A percentile compares a stretch with the other conserved stretches of the same genome.
Evolutionary conservation across 2,329 filamentous ascomycete species (phyloP).

Genomic region (Xylaria polymorpha): DNA sequence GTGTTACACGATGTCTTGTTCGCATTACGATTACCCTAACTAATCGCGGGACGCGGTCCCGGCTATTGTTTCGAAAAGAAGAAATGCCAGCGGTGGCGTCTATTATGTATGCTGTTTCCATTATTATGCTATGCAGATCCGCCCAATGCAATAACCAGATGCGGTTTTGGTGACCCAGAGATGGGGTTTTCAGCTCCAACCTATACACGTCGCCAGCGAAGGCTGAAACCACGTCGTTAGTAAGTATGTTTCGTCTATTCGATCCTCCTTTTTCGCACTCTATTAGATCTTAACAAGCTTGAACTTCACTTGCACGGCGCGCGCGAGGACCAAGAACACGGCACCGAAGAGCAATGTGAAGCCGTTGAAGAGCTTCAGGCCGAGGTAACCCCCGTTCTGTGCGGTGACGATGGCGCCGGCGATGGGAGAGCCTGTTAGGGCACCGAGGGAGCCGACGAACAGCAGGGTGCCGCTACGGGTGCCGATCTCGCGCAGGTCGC

Average conservation of each 20-base stretch:
- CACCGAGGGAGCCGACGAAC: constrained; percentile 70
- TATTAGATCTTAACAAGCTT: constrained; percentile 28
- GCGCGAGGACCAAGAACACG: constrained; percentile 18
- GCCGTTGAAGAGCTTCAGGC: constrained; percentile 74
- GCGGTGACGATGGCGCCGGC: constrained; percentile 61
- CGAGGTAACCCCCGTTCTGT: constrained; percentile 65
- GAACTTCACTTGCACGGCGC: constrained; percentile 31
- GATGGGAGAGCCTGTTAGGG: constrained; percentile 75
- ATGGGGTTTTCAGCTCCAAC: background rate
- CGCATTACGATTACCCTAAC: background rate
- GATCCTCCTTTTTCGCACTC: background rate
- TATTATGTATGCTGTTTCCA: constrained; percentile 14
- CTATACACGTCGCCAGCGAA: background rate
- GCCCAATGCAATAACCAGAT: constrained; percentile 15
- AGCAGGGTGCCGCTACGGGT: constrained; percentile 74
- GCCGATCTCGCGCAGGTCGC: constrained; percentile 75
- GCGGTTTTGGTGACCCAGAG: background rate
- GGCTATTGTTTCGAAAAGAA: background rate
- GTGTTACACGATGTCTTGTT: background rate
- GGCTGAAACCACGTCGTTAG: background rate
- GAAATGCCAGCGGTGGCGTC: background rate
- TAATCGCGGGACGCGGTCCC: background rate
- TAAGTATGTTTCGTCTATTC: background rate
- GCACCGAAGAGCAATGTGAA: constrained; percentile 53
- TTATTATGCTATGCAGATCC: constrained; percentile 12